phyloP scores from a whole-genome alignment of 2,329 filamentous ascomycete genomes.

The Colletotrichum brevisporum region DNA sequence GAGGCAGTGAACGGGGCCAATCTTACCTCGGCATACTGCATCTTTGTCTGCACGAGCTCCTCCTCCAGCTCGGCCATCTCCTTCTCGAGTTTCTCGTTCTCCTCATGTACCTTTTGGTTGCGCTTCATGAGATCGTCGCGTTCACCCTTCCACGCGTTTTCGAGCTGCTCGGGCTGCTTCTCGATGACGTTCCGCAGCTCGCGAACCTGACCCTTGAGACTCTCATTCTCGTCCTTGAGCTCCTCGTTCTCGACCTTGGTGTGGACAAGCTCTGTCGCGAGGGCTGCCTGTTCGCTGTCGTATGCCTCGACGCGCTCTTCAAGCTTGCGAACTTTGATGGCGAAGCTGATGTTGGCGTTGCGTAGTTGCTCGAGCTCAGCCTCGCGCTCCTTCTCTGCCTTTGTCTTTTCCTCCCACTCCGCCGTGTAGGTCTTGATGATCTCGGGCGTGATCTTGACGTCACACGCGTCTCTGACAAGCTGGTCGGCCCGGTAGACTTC shows the following conservation, averaged over 20 bases:
- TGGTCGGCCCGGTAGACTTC: slow-evolving; percentile 96
- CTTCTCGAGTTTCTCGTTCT: slow-evolving; percentile 90
- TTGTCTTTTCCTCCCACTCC: slow-evolving; percentile 94
- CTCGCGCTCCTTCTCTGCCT: slow-evolving; percentile 85
- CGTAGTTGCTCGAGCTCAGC: slow-evolving; percentile 83
- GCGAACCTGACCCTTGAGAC: slow-evolving; percentile 84
- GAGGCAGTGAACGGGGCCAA: slow-evolving; percentile 7
- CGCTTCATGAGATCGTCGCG: slow-evolving; percentile 93
- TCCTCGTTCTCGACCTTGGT: slow-evolving; percentile 95
- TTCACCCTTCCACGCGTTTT: slow-evolving; percentile 83
- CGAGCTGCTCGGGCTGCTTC: slow-evolving; percentile 89
- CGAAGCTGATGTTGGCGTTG: slow-evolving; percentile 75
- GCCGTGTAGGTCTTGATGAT: slow-evolving; percentile 83
- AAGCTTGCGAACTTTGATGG: slow-evolving; percentile 83
- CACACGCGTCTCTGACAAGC: slow-evolving; percentile 92
- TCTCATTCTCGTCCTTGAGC: slow-evolving; percentile 90
- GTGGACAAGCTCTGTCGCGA: slow-evolving; percentile 92
- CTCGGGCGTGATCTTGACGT: slow-evolving; percentile 86
- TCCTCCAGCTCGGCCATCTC: slow-evolving; percentile 93
- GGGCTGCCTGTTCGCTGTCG: slow-evolving; percentile 89
- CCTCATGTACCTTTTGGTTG: slow-evolving; percentile 93
- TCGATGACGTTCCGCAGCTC: slow-evolving; percentile 91
- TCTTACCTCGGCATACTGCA: slow-evolving; percentile 94
- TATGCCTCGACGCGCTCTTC: slow-evolving; percentile 91
- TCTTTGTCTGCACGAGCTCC: slow-evolving; percentile 91